A percentile compares a stretch with the other conserved stretches of the same genome.
These are phyloP conservation scores for Trichothecium sympodiale DNA, from an alignment of 2,329 filamentous ascomycete genomes.

Conservation along the genomic window DNA sequence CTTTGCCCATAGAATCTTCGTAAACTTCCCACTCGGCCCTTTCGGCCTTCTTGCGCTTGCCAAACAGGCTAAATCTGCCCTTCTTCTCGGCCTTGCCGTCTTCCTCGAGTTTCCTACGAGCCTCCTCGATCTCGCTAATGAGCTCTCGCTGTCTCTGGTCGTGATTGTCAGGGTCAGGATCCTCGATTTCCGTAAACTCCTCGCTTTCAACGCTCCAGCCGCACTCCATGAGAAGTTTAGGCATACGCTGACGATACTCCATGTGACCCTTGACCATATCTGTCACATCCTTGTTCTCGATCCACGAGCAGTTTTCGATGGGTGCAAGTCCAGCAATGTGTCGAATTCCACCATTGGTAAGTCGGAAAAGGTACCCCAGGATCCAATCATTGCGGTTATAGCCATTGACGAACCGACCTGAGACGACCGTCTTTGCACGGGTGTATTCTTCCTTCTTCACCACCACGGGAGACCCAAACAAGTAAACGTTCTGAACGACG, in stretches of 20 bases:
- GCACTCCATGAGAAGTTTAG: slow-evolving; percentile 71
- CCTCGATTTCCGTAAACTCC: slow-evolving; percentile 93
- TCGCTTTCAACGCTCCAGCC: slow-evolving; percentile 89
- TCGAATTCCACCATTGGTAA: slow-evolving; percentile 86
- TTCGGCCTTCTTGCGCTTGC: slow-evolving; percentile 66
- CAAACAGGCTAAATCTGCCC: slow-evolving; percentile 60
- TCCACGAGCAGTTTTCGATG: slow-evolving; percentile 62
- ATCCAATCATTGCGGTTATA: slow-evolving; percentile 98
- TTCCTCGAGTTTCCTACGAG: slow-evolving; percentile 73
- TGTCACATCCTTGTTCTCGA: slow-evolving; percentile 87
- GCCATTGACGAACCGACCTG: slow-evolving; percentile 89
- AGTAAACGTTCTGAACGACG: slow-evolving; percentile 85
- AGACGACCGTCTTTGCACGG: slow-evolving; percentile 68
- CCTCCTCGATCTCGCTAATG: slow-evolving; percentile 94
- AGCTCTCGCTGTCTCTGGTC: slow-evolving; percentile 77
- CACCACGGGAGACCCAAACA: slow-evolving; percentile 88
- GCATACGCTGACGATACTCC: slow-evolving; percentile 92
- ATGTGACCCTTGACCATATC: slow-evolving; percentile 84
- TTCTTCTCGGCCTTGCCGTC: slow-evolving; percentile 55
- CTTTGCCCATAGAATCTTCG: slow-evolving; percentile 49
- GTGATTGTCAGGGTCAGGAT: slow-evolving; percentile 92
- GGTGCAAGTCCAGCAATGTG: slow-evolving; percentile 74
- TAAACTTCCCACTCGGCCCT: slow-evolving; percentile 94
- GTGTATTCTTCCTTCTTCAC: slow-evolving; percentile 86
- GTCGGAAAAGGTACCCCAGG: slow-evolving; percentile 85